phyloP scores from a whole-genome alignment of 2,329 filamentous ascomycete species.

The Pseudogymnoascus sp. region DNA sequence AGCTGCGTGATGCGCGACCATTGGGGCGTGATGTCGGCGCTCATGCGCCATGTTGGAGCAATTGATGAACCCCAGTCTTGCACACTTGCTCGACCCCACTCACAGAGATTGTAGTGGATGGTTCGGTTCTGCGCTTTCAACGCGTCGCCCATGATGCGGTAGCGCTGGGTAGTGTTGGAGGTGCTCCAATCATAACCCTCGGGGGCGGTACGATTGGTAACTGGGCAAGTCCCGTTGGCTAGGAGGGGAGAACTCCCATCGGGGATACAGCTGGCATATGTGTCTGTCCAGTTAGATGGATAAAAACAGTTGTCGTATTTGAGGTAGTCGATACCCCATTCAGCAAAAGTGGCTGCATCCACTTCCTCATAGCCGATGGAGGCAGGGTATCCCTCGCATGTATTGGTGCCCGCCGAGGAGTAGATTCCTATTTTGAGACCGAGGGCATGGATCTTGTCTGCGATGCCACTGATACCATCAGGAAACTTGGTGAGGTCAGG shows the following conservation, averaged over 20 bases:
- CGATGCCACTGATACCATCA: slow-evolving; percentile 48
- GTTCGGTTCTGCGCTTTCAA: slow-evolving; percentile 38
- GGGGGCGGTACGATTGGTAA: slow-evolving; percentile 34
- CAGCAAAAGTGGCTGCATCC: slow-evolving; percentile 52
- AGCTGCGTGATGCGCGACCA: slow-evolving; percentile 32
- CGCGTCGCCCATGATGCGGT: slow-evolving; percentile 46
- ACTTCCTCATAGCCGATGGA: slow-evolving; percentile 50
- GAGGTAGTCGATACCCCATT: slow-evolving; percentile 54
- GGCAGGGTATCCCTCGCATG: slow-evolving; percentile 41
- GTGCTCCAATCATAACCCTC: slow-evolving; percentile 44
- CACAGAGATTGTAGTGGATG: slow-evolving; percentile 48
- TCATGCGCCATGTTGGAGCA: slow-evolving; percentile 44
- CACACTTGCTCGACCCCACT: slow-evolving; percentile 48
- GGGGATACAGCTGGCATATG: slow-evolving; percentile 36
- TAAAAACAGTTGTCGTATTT: slow-evolving; percentile 53
- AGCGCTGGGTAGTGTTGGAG: slow-evolving; percentile 43
- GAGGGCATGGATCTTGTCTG: slow-evolving; percentile 47
- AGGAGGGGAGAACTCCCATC: slow-evolving; percentile 30
- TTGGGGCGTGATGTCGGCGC: slow-evolving; percentile 36
- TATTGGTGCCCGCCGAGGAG: slow-evolving; percentile 43
- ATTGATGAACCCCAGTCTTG: slow-evolving; percentile 44
- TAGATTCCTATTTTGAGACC: slow-evolving; percentile 61
- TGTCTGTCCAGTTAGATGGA: slow-evolving; percentile 34
- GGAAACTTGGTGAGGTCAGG: slow-evolving; percentile 50
- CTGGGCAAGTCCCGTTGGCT: slow-evolving; percentile 39